phyloP scores from a whole-genome alignment of 2,329 filamentous ascomycete genomes.

The Xylaria sp. region DNA sequence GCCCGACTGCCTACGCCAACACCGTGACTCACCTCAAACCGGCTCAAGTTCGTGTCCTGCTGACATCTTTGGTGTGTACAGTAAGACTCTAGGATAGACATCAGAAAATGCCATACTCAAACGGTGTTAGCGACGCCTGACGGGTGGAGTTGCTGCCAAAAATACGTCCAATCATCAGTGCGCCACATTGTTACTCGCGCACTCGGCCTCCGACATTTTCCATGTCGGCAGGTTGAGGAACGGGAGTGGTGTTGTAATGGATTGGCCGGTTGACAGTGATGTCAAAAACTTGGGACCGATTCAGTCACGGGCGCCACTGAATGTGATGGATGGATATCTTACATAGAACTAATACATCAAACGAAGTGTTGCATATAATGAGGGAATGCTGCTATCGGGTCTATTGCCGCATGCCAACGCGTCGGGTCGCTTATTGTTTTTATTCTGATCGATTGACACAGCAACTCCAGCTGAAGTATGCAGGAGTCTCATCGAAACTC shows the following conservation, averaged over 20 bases:
- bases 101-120: background rate
- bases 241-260: no score
- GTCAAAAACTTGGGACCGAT: background rate
- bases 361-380: background rate
- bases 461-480: background rate
- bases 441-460: background rate
- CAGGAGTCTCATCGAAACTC: background rate
- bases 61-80: background rate
- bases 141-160: background rate
- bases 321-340: background rate
- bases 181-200: constrained; percentile 6
- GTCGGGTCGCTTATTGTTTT: background rate
- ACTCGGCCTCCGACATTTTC: constrained; percentile 6
- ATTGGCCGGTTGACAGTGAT: no score
- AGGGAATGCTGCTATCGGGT: background rate
- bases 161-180: background rate
- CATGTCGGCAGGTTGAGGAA: background rate
- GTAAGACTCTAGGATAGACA: background rate
- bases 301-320: background rate
- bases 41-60: background rate
- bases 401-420: background rate
- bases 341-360: background rate
- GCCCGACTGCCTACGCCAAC: background rate
- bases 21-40: background rate
- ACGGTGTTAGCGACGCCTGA: background rate